Percentiles rank a stretch among this genome's conserved stretches.
These are phyloP conservation scores for Aquilaria sinensis DNA, from an alignment of 345 rosid genomes.

Conservation along the genomic window DNA sequence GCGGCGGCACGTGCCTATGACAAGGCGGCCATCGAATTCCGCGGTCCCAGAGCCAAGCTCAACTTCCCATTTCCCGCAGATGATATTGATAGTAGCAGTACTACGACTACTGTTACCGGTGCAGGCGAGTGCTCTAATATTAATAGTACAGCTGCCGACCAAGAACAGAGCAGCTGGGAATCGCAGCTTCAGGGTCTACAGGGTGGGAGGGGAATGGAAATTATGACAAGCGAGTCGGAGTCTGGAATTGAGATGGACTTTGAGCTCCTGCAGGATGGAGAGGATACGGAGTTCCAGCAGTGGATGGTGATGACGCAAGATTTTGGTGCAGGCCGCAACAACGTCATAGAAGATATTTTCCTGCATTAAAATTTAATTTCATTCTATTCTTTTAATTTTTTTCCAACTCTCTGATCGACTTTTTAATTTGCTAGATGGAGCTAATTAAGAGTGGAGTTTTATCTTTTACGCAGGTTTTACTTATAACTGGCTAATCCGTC, in stretches of 20 bases:
- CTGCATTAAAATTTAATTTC: too few species aligned
- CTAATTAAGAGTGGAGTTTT: too few species aligned
- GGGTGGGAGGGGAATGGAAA: conserved; percentile 3
- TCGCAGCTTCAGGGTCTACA: conserved; percentile 13
- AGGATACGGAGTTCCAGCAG: conserved; percentile 37
- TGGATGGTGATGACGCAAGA: conserved; percentile 54
- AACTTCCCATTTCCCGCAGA: conserved; percentile 57
- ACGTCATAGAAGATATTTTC: too few species aligned
- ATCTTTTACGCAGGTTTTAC: too few species aligned
- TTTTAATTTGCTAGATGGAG: too few species aligned
- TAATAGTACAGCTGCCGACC: not conserved
- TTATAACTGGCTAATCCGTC: too few species aligned
- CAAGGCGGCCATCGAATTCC: conserved; percentile 61
- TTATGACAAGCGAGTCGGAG: not conserved
- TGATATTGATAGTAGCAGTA: not conserved
- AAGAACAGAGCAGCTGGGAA: not conserved
- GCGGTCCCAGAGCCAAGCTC: conserved; percentile 61
- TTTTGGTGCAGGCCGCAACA: conserved; percentile 23
- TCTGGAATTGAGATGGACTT: conserved; percentile 3
- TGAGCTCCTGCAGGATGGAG: conserved; percentile 16
- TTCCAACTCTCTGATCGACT: not conserved
- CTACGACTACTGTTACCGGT: not conserved
- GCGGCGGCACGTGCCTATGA: conserved; percentile 96
- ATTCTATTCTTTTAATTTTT: not conserved
- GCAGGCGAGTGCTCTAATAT: not conserved